Evolutionary conservation across 2,329 filamentous ascomycete genomes (phyloP), one percentile per base, ranked within the genome.

Genomic region (Arthrobotrys conoides): DNA sequence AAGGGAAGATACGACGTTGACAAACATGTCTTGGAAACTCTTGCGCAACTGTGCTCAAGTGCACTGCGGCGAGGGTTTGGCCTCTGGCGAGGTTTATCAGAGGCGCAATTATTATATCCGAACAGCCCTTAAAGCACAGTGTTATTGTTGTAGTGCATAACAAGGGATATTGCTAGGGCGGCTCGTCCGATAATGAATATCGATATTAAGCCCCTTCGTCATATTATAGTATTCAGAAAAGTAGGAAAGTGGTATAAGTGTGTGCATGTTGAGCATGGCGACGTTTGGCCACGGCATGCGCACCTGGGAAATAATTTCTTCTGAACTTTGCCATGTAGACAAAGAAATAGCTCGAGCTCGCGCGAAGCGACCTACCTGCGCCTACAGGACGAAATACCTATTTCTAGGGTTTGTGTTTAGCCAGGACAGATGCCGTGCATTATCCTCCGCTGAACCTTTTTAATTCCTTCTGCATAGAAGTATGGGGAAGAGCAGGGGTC

Each of bases 401-500:
- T 68, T 63, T 48, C 57, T 65, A 64, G 65, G 64, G 65, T 76
- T 48, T 48, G 53, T 64, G 33, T 76, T 76, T 76, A 76, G 71
- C 71, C 71, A 76, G 64, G 59, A 51, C 20, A 51, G 51, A 65
- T 76, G 55, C 65, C 57, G 71, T 67, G 71, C 65, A 76, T 69
- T 70, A 72, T 72, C 55, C 61, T 72, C 38, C 38, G 41, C 30
- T 27, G 55, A 44, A 65, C 65, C 44, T 66, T 76, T 63, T 53
- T 69, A 63, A 57, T 66, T 66, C 55, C 65, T 69, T 70, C 59
- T 76, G 59, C 66, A 71, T 38, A 66, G 48, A 71, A 76, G 57
- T 76, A 76, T 76, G 72, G 72, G 72, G 72, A 76, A 70, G 51
- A 55, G 38, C 65, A 76, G 33, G 72, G 66, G 65, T 27, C 36